Conservation (phyloP, 2,329 filamentous ascomycete genomes). For the Alternaria consortialis region DNA sequence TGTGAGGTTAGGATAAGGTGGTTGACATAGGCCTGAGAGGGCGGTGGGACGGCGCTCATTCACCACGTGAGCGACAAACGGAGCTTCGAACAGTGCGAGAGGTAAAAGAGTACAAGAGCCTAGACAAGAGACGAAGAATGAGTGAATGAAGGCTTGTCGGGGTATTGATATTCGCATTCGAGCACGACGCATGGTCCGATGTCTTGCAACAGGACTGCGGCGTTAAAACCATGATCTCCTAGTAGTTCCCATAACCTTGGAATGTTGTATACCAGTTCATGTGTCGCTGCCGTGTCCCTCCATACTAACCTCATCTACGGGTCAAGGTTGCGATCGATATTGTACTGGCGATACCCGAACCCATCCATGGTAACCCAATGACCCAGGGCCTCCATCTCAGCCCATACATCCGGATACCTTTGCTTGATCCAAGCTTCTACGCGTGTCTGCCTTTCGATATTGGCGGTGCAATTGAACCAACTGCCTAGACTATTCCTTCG, state of each 20-base stretch:
- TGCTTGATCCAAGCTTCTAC: constrained; percentile 78
- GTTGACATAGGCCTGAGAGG: background rate
- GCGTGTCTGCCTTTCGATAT: constrained; percentile 69
- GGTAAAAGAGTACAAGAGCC: background rate
- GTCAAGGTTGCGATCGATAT: constrained; percentile 46
- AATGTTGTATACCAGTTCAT: background rate
- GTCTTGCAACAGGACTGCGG: background rate
- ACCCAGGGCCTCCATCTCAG: constrained; percentile 66
- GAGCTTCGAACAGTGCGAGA: background rate
- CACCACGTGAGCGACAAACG: background rate
- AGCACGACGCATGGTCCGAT: background rate
- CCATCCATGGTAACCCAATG: constrained; percentile 47
- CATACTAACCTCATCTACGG: constrained; percentile 30
- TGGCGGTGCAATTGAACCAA: constrained; percentile 77
- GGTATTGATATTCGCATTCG: background rate
- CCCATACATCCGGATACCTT: constrained; percentile 75
- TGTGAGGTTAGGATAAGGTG: background rate
- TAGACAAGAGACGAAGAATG: background rate
- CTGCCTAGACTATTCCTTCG: constrained; percentile 68
- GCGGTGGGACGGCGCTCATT: background rate
- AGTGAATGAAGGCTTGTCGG: background rate
- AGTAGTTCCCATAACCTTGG: background rate
- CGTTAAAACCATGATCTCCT: background rate
- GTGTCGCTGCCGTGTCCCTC: background rate
- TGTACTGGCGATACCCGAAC: constrained; percentile 48